A percentile compares a stretch with the other conserved stretches of the same genome.
Evolutionary conservation across 352 stramenopile species (phyloP).

Genomic region (Pythium myriotylum): DNA sequence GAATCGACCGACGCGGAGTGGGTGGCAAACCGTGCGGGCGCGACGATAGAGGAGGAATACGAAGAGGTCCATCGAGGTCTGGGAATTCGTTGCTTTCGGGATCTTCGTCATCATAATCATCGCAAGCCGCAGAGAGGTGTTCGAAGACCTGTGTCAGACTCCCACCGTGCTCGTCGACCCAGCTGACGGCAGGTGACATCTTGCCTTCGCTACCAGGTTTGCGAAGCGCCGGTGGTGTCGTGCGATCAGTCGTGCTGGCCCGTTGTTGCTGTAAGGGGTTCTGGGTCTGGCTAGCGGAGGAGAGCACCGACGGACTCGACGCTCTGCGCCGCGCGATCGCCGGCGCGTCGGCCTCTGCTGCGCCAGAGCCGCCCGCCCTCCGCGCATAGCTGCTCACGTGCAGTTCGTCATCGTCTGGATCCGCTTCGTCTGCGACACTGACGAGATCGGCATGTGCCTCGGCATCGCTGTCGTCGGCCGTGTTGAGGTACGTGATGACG

Average conservation of each 20-base stretch:
- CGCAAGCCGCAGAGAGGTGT: slow-evolving; percentile 18
- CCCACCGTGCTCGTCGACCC: slow-evolving; percentile 81
- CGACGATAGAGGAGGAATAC: not conserved
- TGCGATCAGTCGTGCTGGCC: slow-evolving; percentile 17
- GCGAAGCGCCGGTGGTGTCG: slow-evolving; percentile 29
- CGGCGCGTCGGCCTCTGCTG: not conserved
- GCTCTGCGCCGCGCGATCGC: slow-evolving; percentile 9
- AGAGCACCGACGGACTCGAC: slow-evolving; percentile 9
- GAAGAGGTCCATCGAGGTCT: slow-evolving; percentile 21
- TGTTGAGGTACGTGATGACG: slow-evolving; percentile 83
- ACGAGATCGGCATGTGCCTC: not conserved
- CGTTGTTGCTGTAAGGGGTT: not conserved
- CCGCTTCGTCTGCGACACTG: not conserved
- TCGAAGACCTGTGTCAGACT: slow-evolving; percentile 82
- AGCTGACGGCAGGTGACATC: slow-evolving; percentile 72
- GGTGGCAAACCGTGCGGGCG: slow-evolving; percentile 9
- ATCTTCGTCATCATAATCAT: slow-evolving; percentile 33
- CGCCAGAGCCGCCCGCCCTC: not conserved
- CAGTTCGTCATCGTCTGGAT: not conserved
- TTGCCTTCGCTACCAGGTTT: slow-evolving; percentile 32
- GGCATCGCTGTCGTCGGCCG: slow-evolving; percentile 28
- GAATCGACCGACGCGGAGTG: slow-evolving; percentile 1
- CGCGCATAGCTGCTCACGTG: not conserved
- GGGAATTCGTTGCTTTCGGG: slow-evolving; percentile 18
- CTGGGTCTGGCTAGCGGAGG: too few species aligned